Base-by-base conservation (phyloP, 495 filamentous ascomycete genomes). In the Daldinia concentrica region DNA sequence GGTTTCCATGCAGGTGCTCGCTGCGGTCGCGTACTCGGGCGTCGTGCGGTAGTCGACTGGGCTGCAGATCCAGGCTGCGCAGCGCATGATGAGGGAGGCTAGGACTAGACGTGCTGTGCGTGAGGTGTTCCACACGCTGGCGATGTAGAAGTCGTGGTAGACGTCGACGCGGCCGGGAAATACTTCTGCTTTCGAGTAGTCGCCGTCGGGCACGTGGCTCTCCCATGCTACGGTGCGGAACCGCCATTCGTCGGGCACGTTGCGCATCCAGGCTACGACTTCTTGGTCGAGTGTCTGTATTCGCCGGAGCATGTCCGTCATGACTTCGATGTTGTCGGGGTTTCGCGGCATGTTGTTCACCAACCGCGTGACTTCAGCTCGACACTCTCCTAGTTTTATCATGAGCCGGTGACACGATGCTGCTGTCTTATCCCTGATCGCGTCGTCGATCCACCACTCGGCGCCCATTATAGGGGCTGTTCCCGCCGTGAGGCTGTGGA, bases 41-140 rank as follows among this genome's bases (percentile, higher is more conserved):
- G 85, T 87, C 0, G 83, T 86, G 29, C 84, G 74, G 58, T 86
- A 86, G 68, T 88, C 85, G 7, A 81, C 79, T 1, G 86, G 86
- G 22, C 78, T 71, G 62, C 80, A 83, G 17, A 82, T 71, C 84
- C 84, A 87, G 4, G 85, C 85, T 6, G 83, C 81, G 71, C 85
- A 86, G 8, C 86, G 79, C 1, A 87, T 79, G 22, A 79, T 78
- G 15, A 83, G 69, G 6, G 79, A 79, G 17, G 78, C 77, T 11
- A 86, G 73, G n/a, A 82, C 76, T n/a, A 88, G 63, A 4, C 86
- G 70, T 6, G 80, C 76, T 1, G 80, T 76, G 6, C 85, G 74
- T n/a, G 77, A 77, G 43, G 79, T 76, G 72, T 87, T 87, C 81
- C 79, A 82, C 12, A 83, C 75, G 62, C 74, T 79, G 12, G 81